These are phyloP conservation scores for Globisporangium spiculum DNA, from an alignment of 352 stramenopile genomes.

Conservation along the genomic window DNA sequence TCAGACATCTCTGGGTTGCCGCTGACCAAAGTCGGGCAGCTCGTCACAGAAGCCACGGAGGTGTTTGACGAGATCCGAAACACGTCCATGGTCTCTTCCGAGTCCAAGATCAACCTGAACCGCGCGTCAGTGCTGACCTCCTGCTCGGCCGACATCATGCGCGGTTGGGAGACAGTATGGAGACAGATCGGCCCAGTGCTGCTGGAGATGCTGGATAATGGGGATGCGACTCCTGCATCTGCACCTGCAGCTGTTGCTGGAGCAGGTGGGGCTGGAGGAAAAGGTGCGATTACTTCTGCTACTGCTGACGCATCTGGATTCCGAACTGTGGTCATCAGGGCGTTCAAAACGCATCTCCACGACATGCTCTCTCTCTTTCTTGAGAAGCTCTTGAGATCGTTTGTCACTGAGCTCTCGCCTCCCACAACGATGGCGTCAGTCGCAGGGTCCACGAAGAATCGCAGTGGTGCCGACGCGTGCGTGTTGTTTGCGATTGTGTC, in stretches of 20 bases:
- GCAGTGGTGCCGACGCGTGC: constrained; percentile 38
- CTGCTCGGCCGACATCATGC: constrained; percentile 43
- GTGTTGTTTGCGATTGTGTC: constrained; percentile 67
- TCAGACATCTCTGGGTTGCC: constrained; percentile 3
- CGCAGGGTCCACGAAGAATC: constrained; percentile 19
- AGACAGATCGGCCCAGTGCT: constrained; percentile 43
- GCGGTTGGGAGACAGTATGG: constrained; percentile 53
- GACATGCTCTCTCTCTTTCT: constrained; percentile 54
- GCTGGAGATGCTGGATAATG: constrained; percentile 42
- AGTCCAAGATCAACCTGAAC: constrained; percentile 62
- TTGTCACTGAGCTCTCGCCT: constrained; percentile 35
- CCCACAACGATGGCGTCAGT: constrained; percentile 35
- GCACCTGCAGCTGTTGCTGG: background rate
- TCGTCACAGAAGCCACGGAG: constrained; percentile 45
- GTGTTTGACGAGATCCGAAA: constrained; percentile 62
- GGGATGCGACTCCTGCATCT: constrained; percentile 1
- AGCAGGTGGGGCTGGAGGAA: constrained; percentile 1
- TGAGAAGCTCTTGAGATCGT: constrained; percentile 40
- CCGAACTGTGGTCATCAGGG: constrained; percentile 27
- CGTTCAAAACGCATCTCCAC: constrained; percentile 42
- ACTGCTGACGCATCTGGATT: constrained; percentile 8
- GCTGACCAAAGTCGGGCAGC: constrained; percentile 37
- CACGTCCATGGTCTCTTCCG: constrained; percentile 65
- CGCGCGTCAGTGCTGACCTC: constrained; percentile 45
- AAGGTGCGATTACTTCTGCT: constrained; percentile 1